Evolutionary conservation across 2,329 filamentous ascomycete species (phyloP).

Genomic region (Colletotrichum tamarilloi): DNA sequence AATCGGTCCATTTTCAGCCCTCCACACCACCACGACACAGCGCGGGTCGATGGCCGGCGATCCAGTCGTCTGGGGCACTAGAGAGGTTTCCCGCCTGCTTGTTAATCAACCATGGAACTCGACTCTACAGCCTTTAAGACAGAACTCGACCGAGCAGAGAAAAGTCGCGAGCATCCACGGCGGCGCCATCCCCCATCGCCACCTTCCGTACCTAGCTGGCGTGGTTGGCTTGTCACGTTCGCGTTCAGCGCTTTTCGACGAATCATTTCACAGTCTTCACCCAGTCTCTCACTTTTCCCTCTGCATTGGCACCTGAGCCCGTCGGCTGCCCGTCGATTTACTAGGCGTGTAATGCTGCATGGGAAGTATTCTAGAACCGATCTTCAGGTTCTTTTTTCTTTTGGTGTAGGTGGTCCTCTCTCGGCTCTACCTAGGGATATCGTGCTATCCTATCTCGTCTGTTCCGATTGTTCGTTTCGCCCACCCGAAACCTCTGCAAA

Average conservation of each 20-base stretch:
- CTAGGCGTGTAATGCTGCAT: not conserved
- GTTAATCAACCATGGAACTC: not conserved
- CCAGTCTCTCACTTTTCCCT: conserved; percentile 6
- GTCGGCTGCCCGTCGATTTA: not conserved
- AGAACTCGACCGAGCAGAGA: not conserved
- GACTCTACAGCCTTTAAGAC: not conserved
- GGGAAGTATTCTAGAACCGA: conserved; percentile 29
- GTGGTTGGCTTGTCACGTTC: not conserved
- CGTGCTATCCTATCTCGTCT: not conserved
- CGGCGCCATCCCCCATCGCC: conserved; percentile 4
- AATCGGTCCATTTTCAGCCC: conserved; percentile 20
- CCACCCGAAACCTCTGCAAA: conserved; percentile 8
- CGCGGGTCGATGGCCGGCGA: not conserved
- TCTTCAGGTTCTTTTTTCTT: conserved; percentile 13
- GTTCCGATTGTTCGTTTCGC: not conserved
- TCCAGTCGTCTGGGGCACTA: not conserved
- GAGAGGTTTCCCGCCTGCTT: not conserved
- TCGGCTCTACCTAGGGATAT: not conserved
- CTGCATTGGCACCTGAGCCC: conserved; percentile 1
- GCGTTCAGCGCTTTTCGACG: conserved; percentile 4
- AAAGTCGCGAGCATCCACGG: not conserved
- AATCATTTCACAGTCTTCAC: conserved; percentile 1
- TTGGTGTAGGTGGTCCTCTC: not conserved
- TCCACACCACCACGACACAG: not conserved
- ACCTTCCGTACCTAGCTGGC: conserved; percentile 12